Percentiles rank a stretch among this genome's conserved stretches.
These are phyloP conservation scores for Rhododendron griersonianum DNA, from an alignment of 148 eudicot genomes.

Conservation along the genomic window DNA sequence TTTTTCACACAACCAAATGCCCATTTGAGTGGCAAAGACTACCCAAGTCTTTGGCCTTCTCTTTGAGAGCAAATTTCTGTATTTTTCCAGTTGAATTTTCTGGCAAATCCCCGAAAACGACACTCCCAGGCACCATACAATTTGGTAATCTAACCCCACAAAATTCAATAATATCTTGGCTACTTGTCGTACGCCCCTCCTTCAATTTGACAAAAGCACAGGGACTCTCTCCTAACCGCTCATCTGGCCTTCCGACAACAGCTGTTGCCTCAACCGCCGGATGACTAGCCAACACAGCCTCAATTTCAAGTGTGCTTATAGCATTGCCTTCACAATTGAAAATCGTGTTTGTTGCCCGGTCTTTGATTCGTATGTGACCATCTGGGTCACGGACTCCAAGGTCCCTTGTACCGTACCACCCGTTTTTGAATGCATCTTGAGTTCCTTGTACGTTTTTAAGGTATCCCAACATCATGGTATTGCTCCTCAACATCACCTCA, in stretches of 20 bases:
- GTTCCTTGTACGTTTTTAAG: slow-evolving; percentile 22
- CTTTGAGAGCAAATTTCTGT: slow-evolving; percentile 57
- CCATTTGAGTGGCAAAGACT: slow-evolving; percentile 11
- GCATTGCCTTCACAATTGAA: not conserved
- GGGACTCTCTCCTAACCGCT: slow-evolving; percentile 14
- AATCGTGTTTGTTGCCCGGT: slow-evolving; percentile 18
- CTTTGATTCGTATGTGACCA: slow-evolving; percentile 27
- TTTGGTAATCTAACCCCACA: slow-evolving; percentile 39
- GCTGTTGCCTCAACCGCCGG: slow-evolving; percentile 25
- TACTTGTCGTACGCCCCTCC: slow-evolving; percentile 14
- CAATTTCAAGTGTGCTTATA: slow-evolving; percentile 32
- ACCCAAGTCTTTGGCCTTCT: slow-evolving; percentile 39
- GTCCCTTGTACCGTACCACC: slow-evolving; percentile 38
- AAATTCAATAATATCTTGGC: slow-evolving; percentile 23
- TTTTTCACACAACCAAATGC: not conserved
- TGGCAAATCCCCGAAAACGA: slow-evolving; percentile 51
- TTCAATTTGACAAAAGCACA: slow-evolving; percentile 40
- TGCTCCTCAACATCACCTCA: slow-evolving; percentile 35
- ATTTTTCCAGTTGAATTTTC: slow-evolving; percentile 66
- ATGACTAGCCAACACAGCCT: slow-evolving; percentile 26
- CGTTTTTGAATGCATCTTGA: slow-evolving; percentile 22
- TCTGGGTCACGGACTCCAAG: slow-evolving; percentile 21
- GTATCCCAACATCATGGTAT: slow-evolving; percentile 36
- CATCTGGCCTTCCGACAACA: slow-evolving; percentile 24
- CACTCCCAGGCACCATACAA: slow-evolving; percentile 47